These are phyloP conservation scores for Rhizopus arrhizus DNA, from an alignment of 371 early-diverging fungal genomes.

Conservation along the genomic window DNA sequence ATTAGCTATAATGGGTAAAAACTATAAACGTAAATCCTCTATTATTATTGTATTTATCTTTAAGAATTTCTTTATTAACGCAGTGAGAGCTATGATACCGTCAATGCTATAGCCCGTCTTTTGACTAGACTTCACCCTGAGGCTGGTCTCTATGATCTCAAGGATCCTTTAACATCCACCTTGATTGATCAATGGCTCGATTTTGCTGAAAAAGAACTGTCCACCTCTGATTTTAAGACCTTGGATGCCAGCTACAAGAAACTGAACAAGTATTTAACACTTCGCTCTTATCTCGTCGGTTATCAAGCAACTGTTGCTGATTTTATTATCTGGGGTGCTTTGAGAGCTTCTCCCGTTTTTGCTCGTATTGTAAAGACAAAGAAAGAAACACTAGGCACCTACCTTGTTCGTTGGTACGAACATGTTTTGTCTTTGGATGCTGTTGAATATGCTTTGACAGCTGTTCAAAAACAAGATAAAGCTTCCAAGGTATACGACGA, in stretches of 20 bases:
- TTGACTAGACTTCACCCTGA: slow-evolving; percentile 46
- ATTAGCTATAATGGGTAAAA: slow-evolving; percentile 46
- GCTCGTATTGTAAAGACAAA: slow-evolving; percentile 77
- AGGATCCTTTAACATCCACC: slow-evolving; percentile 47
- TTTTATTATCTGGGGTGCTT: slow-evolving; percentile 84
- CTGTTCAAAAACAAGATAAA: slow-evolving; percentile 54
- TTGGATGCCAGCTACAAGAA: slow-evolving; percentile 67
- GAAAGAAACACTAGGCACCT: slow-evolving; percentile 63
- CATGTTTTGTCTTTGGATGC: slow-evolving; percentile 68
- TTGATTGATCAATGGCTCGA: slow-evolving; percentile 68
- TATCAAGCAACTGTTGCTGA: slow-evolving; percentile 83
- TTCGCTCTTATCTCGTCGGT: slow-evolving; percentile 84
- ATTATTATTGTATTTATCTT: no score
- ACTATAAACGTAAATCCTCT: background rate
- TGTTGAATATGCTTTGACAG: slow-evolving; percentile 55
- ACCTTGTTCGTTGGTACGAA: slow-evolving; percentile 85
- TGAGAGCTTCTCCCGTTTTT: slow-evolving; percentile 84
- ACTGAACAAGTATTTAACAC: slow-evolving; percentile 75
- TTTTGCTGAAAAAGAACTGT: slow-evolving; percentile 62
- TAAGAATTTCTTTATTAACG: background rate
- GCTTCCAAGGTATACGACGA: slow-evolving; percentile 33
- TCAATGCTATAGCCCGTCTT: slow-evolving; percentile 47
- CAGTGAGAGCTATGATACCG: slow-evolving; percentile 47
- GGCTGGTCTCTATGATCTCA: slow-evolving; percentile 42
- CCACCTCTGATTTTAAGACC: slow-evolving; percentile 71